Evolutionary conservation across 2,329 filamentous ascomycete species (phyloP).

Genomic region (Aspergillus terreus): DNA sequence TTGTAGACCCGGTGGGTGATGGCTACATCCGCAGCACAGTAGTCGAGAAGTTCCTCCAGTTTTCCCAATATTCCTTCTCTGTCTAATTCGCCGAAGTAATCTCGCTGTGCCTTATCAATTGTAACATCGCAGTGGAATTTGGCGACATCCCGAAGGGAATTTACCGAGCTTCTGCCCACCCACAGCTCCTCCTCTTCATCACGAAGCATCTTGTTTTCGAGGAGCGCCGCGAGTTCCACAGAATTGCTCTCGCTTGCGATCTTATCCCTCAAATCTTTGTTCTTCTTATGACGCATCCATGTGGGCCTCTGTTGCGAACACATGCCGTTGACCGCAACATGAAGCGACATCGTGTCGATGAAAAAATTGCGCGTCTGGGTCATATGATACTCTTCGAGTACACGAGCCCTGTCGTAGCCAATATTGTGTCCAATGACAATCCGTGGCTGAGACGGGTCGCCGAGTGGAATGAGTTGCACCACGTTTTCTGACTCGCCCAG

Average conservation of each 20-base stretch:
- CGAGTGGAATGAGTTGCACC: slow-evolving; percentile 80
- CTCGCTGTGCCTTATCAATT: slow-evolving; percentile 83
- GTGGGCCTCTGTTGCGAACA: slow-evolving; percentile 93
- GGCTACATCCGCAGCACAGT: slow-evolving; percentile 90
- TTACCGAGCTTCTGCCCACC: slow-evolving; percentile 91
- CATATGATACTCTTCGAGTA: slow-evolving; percentile 84
- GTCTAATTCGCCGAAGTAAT: slow-evolving; percentile 81
- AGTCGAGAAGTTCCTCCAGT: slow-evolving; percentile 80
- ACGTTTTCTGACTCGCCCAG: slow-evolving; percentile 74
- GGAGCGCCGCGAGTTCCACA: slow-evolving; percentile 64
- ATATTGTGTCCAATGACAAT: slow-evolving; percentile 93
- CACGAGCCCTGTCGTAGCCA: slow-evolving; percentile 85
- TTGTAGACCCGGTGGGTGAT: slow-evolving; percentile 93
- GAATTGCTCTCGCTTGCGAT: slow-evolving; percentile 69
- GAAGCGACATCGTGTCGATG: slow-evolving; percentile 95
- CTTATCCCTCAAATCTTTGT: slow-evolving; percentile 75
- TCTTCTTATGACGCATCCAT: slow-evolving; percentile 97
- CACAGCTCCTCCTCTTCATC: slow-evolving; percentile 93
- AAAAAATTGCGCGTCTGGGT: slow-evolving; percentile 81
- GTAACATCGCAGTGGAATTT: slow-evolving; percentile 91
- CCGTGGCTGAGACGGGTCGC: slow-evolving; percentile 67
- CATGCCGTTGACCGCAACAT: slow-evolving; percentile 98
- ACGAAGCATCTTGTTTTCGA: slow-evolving; percentile 63
- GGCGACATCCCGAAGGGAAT: slow-evolving; percentile 90
- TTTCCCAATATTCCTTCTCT: slow-evolving; percentile 65